Evolutionary conservation across 352 stramenopile species (phyloP).

Genomic region (Phytophthora hybrid): DNA sequence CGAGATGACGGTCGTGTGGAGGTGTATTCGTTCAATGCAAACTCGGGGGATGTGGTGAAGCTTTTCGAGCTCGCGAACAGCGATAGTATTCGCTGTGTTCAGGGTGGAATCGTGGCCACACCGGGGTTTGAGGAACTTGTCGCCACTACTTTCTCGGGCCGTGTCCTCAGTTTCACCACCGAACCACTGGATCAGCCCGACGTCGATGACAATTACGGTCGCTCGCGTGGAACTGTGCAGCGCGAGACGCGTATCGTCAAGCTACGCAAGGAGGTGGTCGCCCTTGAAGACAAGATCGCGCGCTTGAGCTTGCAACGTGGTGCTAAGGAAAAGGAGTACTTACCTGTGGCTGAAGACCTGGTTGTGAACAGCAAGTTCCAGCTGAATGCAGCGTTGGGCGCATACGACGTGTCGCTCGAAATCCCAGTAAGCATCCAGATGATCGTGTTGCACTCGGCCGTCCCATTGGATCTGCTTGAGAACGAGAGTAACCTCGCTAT

Average conservation of each 20-base stretch:
- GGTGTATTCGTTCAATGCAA: conserved; percentile 70
- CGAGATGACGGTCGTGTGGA: conserved; percentile 84
- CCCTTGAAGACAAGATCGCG: conserved; percentile 74
- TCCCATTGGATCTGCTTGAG: conserved; percentile 81
- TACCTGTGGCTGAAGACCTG: conserved; percentile 79
- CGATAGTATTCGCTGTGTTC: conserved; percentile 81
- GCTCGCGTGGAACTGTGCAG: conserved; percentile 78
- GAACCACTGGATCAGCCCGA: conserved; percentile 83
- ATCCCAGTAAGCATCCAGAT: conserved; percentile 84
- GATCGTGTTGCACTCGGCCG: conserved; percentile 75
- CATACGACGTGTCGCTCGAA: conserved; percentile 85
- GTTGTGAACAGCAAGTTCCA: conserved; percentile 84
- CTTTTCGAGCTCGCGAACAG: conserved; percentile 73
- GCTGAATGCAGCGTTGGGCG: conserved; percentile 70
- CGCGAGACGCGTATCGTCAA: conserved; percentile 84
- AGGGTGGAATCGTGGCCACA: conserved; percentile 76
- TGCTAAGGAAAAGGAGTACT: conserved; percentile 65
- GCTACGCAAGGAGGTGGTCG: conserved; percentile 77
- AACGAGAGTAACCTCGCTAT: conserved; percentile 81
- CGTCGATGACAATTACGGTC: conserved; percentile 76
- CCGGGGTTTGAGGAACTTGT: conserved; percentile 81
- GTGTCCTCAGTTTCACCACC: conserved; percentile 85
- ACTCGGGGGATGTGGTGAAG: conserved; percentile 57
- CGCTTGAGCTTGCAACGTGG: conserved; percentile 59
- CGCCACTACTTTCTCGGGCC: conserved; percentile 80